Conservation (phyloP, 371 early-diverging fungal genomes). For the Phascolomyces articulosus region DNA sequence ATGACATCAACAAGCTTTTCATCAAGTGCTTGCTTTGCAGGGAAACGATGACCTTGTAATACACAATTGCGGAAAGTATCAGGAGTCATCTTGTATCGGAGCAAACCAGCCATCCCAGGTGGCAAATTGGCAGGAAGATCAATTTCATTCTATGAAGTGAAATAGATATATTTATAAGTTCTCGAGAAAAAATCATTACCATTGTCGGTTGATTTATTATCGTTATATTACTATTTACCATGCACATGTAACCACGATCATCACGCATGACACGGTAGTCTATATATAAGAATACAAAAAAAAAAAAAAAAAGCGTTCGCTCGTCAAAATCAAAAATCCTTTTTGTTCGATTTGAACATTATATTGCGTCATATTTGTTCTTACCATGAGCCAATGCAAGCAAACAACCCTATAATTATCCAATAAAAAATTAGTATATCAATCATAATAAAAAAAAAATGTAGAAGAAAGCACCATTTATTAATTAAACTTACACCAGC, state of each 20-base stretch:
- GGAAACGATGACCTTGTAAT: constrained; percentile 69
- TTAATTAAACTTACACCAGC: constrained; percentile 51
- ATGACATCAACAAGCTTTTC: constrained; percentile 66
- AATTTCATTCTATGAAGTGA: constrained; percentile 77
- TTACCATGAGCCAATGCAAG: constrained; percentile 76
- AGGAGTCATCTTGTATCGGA: constrained; percentile 64
- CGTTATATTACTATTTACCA: constrained; percentile 42
- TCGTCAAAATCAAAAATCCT: too few relatives aligned
- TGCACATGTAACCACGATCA: constrained; percentile 79
- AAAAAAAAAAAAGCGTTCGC: too few relatives aligned
- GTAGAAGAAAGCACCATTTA: too few relatives aligned
- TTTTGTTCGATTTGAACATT: too few relatives aligned
- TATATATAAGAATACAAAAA: constrained; percentile 20
- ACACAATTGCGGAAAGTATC: constrained; percentile 65
- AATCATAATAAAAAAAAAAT: too few relatives aligned
- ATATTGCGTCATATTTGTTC: background rate
- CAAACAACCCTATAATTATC: constrained; percentile 61
- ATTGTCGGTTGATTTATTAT: too few relatives aligned
- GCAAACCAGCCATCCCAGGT: constrained; percentile 76
- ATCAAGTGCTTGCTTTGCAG: constrained; percentile 65
- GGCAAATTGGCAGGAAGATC: constrained; percentile 72
- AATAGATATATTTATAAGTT: too few relatives aligned
- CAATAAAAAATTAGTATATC: too few relatives aligned
- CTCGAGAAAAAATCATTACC: too few relatives aligned
- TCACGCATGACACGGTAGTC: constrained; percentile 84